phyloP scores from a whole-genome alignment of 2,329 filamentous ascomycete species.

The Colletotrichum falcatum region DNA sequence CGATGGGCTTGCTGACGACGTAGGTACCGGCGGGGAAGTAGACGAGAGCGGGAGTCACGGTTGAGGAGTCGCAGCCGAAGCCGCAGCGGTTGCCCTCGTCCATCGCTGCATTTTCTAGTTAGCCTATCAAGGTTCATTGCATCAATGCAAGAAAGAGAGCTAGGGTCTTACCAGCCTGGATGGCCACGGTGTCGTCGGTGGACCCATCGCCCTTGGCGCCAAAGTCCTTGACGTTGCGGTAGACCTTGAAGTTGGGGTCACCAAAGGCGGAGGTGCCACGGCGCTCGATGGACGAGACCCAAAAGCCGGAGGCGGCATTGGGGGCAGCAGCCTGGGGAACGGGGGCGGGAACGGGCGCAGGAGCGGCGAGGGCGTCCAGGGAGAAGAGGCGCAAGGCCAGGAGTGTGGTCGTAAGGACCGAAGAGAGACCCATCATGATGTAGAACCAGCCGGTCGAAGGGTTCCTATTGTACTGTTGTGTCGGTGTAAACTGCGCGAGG shows the following conservation, averaged over 20 bases:
- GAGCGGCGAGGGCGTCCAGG: conserved; percentile 50
- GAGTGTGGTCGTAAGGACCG: conserved; percentile 55
- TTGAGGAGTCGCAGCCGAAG: conserved; percentile 83
- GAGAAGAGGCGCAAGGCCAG: conserved; percentile 58
- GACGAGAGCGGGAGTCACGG: conserved; percentile 84
- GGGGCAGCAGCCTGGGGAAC: conserved; percentile 35
- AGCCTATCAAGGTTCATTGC: neutral
- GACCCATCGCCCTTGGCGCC: conserved; percentile 75
- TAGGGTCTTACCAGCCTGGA: conserved; percentile 72
- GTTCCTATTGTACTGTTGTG: conserved; percentile 32
- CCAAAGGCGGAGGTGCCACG: conserved; percentile 77
- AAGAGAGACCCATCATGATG: conserved; percentile 58
- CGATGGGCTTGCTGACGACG: conserved; percentile 80
- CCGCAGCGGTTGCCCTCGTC: conserved; percentile 84
- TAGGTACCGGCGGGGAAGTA: conserved; percentile 95
- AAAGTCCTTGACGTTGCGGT: conserved; percentile 81
- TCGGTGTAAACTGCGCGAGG: conserved; percentile 18
- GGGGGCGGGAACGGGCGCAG: conserved; percentile 44
- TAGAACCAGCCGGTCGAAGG: conserved; percentile 51
- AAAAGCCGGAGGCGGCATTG: conserved; percentile 67
- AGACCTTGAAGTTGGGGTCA: conserved; percentile 73
- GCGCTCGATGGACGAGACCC: conserved; percentile 77
- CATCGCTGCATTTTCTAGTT: conserved; percentile 61
- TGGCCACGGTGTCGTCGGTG: conserved; percentile 88
- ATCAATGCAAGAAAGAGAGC: too few species aligned